Conservation (phyloP, 1,139 yeast genomes). For the Hemisphaericaspora subhashii region DNA sequence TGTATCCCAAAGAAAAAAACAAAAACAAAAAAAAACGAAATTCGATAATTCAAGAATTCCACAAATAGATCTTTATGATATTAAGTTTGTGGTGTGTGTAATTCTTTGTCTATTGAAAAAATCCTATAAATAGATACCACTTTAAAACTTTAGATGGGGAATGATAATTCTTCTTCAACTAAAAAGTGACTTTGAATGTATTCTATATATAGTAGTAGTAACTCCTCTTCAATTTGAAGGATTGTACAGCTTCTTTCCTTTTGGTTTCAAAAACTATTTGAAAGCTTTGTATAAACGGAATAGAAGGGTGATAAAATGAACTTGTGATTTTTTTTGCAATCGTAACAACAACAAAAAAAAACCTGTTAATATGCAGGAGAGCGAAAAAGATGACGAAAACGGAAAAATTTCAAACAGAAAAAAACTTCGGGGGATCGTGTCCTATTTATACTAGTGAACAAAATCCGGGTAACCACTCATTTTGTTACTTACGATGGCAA, state of each 20-base stretch:
- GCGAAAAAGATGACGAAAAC: background rate
- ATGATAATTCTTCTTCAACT: background rate
- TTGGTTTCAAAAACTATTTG: background rate
- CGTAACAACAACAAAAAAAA: background rate
- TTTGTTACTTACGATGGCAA: constrained; percentile 1
- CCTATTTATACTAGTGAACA: constrained; percentile 26
- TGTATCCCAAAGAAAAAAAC: constrained; percentile 34
- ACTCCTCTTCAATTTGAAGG: background rate
- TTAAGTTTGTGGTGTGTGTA: background rate
- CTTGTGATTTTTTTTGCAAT: too few relatives aligned
- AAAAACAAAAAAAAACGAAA: background rate
- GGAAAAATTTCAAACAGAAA: constrained; percentile 2
- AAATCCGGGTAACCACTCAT: constrained; percentile 29
- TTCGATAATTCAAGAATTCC: background rate
- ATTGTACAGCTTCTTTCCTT: background rate
- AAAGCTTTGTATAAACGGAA: constrained; percentile 1
- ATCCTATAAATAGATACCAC: background rate
- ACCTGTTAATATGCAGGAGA: constrained; percentile 9
- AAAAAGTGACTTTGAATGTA: background rate
- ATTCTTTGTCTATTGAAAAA: constrained; percentile 2
- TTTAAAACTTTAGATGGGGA: background rate
- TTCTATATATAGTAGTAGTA: background rate
- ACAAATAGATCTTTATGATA: background rate
- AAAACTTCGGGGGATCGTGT: constrained; percentile 17
- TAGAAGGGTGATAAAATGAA: too few relatives aligned